Evolutionary conservation across 495 filamentous ascomycete species (phyloP).

Genomic region (Friedmanniomyces endolithicus): DNA sequence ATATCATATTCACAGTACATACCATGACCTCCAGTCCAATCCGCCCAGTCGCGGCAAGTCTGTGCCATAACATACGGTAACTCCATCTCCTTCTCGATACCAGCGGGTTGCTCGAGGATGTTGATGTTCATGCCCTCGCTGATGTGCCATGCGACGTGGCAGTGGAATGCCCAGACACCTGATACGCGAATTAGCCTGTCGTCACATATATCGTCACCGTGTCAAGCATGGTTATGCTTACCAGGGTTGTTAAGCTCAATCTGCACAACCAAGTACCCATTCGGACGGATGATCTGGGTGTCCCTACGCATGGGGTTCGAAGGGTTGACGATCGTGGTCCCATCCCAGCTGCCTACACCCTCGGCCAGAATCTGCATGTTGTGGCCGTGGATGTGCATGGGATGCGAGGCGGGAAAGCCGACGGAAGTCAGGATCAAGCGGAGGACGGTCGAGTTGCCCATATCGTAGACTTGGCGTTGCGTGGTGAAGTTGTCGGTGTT

Average conservation of each 20-base stretch:
- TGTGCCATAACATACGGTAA: conserved; percentile 16
- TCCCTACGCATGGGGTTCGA: conserved; percentile 43
- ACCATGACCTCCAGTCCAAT: conserved; percentile 13
- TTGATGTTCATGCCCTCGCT: conserved; percentile 16
- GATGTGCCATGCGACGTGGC: conserved; percentile 23
- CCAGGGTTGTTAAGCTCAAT: conserved; percentile 20
- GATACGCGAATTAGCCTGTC: background rate
- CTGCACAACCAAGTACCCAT: conserved; percentile 24
- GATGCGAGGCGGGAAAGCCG: conserved; percentile 1
- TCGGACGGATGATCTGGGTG: conserved; percentile 35
- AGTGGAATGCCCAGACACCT: conserved; percentile 7
- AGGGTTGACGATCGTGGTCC: conserved; percentile 31
- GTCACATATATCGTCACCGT: background rate
- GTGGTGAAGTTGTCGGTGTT: conserved; percentile 34
- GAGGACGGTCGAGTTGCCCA: conserved; percentile 40
- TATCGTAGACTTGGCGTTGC: conserved; percentile 42
- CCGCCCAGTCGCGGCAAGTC: conserved; percentile 20
- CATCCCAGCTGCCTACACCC: conserved; percentile 39
- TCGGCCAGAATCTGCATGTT: conserved; percentile 40
- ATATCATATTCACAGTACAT: background rate
- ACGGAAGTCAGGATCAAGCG: conserved; percentile 22
- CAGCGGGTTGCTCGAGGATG: conserved; percentile 12
- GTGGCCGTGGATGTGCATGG: conserved; percentile 19
- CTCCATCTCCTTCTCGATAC: conserved; percentile 6
- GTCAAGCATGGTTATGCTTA: no score